Conservation (phyloP, 106 monocot species). For the Dioscorea dumetorum region DNA sequence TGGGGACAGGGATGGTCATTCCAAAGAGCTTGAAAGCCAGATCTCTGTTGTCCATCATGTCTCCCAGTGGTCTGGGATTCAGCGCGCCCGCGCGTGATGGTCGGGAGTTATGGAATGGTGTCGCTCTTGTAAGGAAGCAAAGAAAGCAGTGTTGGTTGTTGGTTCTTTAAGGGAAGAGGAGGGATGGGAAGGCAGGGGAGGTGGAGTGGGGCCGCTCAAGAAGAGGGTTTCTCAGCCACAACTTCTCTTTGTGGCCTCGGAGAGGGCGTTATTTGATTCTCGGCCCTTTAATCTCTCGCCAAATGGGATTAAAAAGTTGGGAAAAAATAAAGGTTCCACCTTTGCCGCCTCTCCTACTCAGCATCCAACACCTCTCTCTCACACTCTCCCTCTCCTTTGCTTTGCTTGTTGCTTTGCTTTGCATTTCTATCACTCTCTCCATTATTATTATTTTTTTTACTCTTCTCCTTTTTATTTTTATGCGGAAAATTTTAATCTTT, state of each 20-base stretch:
- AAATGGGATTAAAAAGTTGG: neutral
- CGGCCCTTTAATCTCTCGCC: slow-evolving; percentile 1
- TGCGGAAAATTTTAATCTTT: too few species aligned
- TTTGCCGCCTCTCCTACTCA: neutral
- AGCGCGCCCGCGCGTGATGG: neutral
- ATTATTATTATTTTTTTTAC: too few species aligned
- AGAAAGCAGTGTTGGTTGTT: neutral
- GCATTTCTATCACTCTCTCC: too few species aligned
- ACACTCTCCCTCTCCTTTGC: neutral
- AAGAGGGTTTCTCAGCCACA: slow-evolving; percentile 43
- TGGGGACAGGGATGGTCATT: slow-evolving; percentile 34
- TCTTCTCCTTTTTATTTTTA: too few species aligned
- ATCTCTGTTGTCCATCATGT: slow-evolving; percentile 13
- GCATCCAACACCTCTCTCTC: neutral
- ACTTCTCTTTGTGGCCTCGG: slow-evolving; percentile 44
- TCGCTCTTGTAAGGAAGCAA: neutral
- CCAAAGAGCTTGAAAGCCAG: slow-evolving; percentile 60
- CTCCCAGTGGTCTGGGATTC: neutral
- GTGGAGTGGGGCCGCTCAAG: neutral
- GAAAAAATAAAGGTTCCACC: neutral
- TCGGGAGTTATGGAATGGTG: neutral
- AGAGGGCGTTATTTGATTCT: slow-evolving; percentile 51
- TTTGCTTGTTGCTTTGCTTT: neutral
- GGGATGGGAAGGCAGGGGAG: neutral
- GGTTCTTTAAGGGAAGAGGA: neutral